Evolutionary conservation across 106 monocot genomes (phyloP).

Genomic region (Dioscorea dumetorum): DNA sequence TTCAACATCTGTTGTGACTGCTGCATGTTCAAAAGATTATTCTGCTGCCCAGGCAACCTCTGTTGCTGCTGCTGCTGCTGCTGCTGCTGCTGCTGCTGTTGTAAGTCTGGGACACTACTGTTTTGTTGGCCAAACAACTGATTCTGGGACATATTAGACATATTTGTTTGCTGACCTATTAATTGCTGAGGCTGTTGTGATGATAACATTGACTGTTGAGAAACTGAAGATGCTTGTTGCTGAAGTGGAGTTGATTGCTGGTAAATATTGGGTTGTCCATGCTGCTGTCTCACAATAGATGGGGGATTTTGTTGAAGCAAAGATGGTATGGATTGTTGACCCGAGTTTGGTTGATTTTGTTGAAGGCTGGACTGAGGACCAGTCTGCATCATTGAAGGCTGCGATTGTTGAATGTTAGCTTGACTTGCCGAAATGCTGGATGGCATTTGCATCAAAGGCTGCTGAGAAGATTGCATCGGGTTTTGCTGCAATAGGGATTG

Average conservation of each 20-base stretch:
- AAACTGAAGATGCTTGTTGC: slow-evolving; percentile 34
- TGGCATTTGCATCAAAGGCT: slow-evolving; percentile 53
- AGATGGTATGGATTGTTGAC: slow-evolving; percentile 48
- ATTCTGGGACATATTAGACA: slow-evolving; percentile 39
- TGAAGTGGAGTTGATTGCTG: slow-evolving; percentile 37
- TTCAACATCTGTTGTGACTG: slow-evolving; percentile 54
- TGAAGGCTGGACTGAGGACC: slow-evolving; percentile 30
- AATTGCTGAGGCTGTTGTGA: slow-evolving; percentile 39
- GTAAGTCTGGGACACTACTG: slow-evolving; percentile 38
- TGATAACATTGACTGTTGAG: slow-evolving; percentile 40
- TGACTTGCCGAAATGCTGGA: slow-evolving; percentile 41
- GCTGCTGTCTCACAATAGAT: slow-evolving; percentile 48
- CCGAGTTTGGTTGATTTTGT: slow-evolving; percentile 55
- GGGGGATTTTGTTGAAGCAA: slow-evolving; percentile 44
- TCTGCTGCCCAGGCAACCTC: slow-evolving; percentile 48
- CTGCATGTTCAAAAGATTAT: slow-evolving; percentile 60
- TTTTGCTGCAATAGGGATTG: no score
- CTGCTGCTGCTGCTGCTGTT: slow-evolving; percentile 35
- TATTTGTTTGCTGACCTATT: slow-evolving; percentile 45
- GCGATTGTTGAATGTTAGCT: slow-evolving; percentile 39
- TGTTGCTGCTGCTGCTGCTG: slow-evolving; percentile 41
- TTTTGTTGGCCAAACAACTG: slow-evolving; percentile 55
- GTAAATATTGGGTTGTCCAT: slow-evolving; percentile 34
- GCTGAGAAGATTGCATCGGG: slow-evolving; percentile 33
- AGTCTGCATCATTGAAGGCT: slow-evolving; percentile 39